Conservation (phyloP, 1,139 yeast species). For the Saccharomyces hybrid region DNA sequence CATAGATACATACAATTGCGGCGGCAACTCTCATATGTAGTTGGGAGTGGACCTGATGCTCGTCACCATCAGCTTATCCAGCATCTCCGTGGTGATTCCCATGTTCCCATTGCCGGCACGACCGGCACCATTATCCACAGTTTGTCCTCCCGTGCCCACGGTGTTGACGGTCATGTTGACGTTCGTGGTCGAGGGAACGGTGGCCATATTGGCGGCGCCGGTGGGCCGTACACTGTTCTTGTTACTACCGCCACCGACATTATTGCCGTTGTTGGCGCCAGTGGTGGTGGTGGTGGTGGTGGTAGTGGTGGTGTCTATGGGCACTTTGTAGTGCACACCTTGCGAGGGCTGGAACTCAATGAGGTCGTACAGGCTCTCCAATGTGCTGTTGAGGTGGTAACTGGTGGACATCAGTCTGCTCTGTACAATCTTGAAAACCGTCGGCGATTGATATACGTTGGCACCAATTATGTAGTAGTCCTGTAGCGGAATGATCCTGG, state of each 20-base stretch:
- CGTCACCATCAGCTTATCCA: constrained; percentile 27
- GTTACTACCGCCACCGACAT: background rate
- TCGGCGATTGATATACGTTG: constrained; percentile 86
- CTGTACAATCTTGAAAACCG: constrained; percentile 46
- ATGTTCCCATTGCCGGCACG: constrained; percentile 10
- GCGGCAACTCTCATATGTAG: constrained; percentile 14
- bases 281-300: constrained; percentile 5
- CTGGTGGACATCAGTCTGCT: constrained; percentile 41
- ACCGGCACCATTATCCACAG: constrained; percentile 6
- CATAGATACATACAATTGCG: background rate
- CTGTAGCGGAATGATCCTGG: constrained; percentile 45
- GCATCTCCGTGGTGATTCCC: constrained; percentile 23
- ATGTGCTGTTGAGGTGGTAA: constrained; percentile 23
- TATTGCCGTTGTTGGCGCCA: background rate
- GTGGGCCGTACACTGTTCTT: constrained; percentile 12
- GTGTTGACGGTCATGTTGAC: constrained; percentile 9
- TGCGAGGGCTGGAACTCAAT: constrained; percentile 31
- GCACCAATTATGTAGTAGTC: constrained; percentile 89
- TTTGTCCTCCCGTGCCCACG: background rate
- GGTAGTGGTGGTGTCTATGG: constrained; percentile 3
- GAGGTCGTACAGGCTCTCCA: constrained; percentile 21
- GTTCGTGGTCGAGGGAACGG: constrained; percentile 12
- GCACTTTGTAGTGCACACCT: constrained; percentile 27
- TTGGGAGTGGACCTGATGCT: constrained; percentile 30
- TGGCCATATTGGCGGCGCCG: background rate